Base-by-base conservation (phyloP, 139 green algal species). In the Chlamydomonas sp. region DNA sequence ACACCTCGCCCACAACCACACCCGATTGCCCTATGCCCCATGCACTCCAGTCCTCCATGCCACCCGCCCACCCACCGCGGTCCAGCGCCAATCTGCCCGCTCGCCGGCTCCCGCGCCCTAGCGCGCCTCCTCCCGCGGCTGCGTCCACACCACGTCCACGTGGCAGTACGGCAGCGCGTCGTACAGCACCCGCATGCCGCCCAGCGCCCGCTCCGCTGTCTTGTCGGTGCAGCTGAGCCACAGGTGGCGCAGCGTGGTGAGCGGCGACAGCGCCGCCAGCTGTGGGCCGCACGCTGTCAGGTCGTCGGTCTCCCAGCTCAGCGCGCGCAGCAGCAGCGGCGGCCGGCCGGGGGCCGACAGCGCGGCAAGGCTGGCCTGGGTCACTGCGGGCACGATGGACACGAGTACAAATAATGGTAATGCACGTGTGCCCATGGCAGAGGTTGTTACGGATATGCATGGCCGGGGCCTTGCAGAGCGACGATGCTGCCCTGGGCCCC, bases 121-220 rank as follows among this genome's bases (percentile, higher is more conserved):
- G 31, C 31, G 31, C 31, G 31, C 31, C 31, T 49, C 31, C 31
- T 49, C 31, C 31, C 31, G 31, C 31, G 31, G 31, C 31, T 71
- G 66, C 66, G 83, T 82, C 73, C 74, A 81, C 49, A 81, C 73
- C 74, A 88, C 69, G 83, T 88, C 83, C 63, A 81, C 49, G 74
- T 88, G 74, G 83, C 83, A 88, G 83, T 88, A 88, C 63, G 83
- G 83, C 74, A 88, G 73, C 20, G 74, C 83, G 16, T n/a, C 83
- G 73, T 88, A 49, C 49, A 88, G 83, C 74, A 81, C 74, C 3
- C 63, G 2, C 31, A 88, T 8, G 62, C 83, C 78, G 16, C 83
- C 82, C 71, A 86, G 74, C 83, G 83, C 73, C 83, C 20, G 16
- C 83, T 88, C 83, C 73, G 73, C 73, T 49, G 83, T 88, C 74